A percentile compares a stretch with the other conserved stretches of the same genome.
These are phyloP conservation scores for Sparassis latifolia DNA, from an alignment of 1,284 basidiomycete genomes.

Conservation along the genomic window DNA sequence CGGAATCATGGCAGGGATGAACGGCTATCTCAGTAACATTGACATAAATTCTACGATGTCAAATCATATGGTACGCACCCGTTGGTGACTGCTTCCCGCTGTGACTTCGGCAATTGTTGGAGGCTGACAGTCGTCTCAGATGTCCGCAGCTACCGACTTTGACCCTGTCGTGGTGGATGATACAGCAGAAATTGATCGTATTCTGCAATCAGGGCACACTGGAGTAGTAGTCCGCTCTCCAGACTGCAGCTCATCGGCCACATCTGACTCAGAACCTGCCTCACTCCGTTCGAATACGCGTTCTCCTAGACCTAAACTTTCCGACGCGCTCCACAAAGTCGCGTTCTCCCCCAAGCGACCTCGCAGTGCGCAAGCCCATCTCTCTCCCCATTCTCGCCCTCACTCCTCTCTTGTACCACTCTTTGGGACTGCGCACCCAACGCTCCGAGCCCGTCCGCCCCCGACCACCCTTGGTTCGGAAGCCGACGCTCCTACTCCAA, in stretches of 20 bases:
- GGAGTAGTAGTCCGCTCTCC: slow-evolving; percentile 32
- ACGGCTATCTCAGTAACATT: slow-evolving; percentile 43
- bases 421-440: background rate
- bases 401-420: slow-evolving; percentile 8
- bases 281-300: slow-evolving; percentile 21
- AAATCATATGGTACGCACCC: background rate
- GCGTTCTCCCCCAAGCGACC: slow-evolving; percentile 69
- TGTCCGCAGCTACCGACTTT: slow-evolving; percentile 24
- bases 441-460: background rate
- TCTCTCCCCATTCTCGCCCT: slow-evolving; percentile 14
- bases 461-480: slow-evolving; percentile 7
- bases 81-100: too few relatives aligned
- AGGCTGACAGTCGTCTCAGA: slow-evolving; percentile 11
- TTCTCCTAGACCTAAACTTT: slow-evolving; percentile 48
- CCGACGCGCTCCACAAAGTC: slow-evolving; percentile 57
- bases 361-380: slow-evolving; percentile 35
- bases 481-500: slow-evolving; percentile 7
- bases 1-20: slow-evolving; percentile 59
- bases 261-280: slow-evolving; percentile 35
- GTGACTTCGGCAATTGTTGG: background rate
- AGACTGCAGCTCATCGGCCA: slow-evolving; percentile 37
- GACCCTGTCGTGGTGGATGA: slow-evolving; percentile 54
- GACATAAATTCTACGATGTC: slow-evolving; percentile 37
- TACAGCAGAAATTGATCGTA: slow-evolving; percentile 56
- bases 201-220: slow-evolving; percentile 46